A percentile compares a stretch with the other conserved stretches of the same genome.
phyloP scores from a whole-genome alignment of 257 asterid species.

The Echites panduratus region DNA sequence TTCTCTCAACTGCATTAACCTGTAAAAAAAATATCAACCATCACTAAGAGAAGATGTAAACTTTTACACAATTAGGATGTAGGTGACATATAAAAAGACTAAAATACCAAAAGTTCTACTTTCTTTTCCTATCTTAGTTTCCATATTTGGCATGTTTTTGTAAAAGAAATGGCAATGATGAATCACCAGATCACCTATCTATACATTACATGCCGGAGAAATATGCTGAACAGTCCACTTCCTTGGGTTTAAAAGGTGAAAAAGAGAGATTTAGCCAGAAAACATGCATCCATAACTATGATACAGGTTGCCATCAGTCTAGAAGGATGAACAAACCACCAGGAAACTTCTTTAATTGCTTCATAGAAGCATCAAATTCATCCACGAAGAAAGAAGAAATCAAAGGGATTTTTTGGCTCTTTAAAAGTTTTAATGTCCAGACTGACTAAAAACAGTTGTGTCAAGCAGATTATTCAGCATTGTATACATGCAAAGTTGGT shows the following conservation, averaged over 20 bases:
- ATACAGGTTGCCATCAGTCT: not conserved
- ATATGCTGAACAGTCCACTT: not conserved
- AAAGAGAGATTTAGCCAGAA: not conserved
- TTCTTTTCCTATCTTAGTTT: not conserved
- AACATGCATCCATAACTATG: not conserved
- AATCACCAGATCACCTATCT: no score
- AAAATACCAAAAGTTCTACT: not conserved
- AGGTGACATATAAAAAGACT: not conserved
- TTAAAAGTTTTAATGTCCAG: not conserved
- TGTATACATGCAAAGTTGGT: not conserved
- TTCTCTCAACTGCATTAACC: slow-evolving; percentile 95
- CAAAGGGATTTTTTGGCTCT: not conserved
- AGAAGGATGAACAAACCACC: not conserved
- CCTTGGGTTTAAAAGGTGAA: no score
- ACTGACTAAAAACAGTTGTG: not conserved
- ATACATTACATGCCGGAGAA: not conserved
- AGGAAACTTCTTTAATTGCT: not conserved
- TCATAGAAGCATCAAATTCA: not conserved
- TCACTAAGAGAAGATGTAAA: slow-evolving; percentile 11
- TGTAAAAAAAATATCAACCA: slow-evolving; percentile 29
- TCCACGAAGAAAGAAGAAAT: slow-evolving; percentile 1
- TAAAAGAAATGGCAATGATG: not conserved
- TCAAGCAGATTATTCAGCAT: not conserved
- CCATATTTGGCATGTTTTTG: not conserved
- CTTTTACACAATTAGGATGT: not conserved